These are phyloP conservation scores for Bryopsis sp. DNA, from an alignment of 139 green algal genomes.

Conservation along the genomic window DNA sequence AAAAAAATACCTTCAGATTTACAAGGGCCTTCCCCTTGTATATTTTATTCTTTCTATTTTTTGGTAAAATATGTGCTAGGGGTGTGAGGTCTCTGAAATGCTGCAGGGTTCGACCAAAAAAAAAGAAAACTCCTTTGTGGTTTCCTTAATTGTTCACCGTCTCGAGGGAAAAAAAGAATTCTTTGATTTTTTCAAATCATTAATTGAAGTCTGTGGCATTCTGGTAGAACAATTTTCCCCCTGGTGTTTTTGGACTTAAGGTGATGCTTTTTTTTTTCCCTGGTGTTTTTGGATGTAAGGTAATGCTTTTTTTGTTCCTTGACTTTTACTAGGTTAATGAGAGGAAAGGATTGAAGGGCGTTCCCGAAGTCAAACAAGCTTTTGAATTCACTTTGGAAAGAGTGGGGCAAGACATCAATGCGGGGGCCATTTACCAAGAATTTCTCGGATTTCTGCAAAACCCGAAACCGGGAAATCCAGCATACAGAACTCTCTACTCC, in stretches of 20 bases:
- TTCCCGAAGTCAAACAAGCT: conserved; percentile 57
- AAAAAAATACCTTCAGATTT: too few species aligned
- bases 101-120: too few species aligned
- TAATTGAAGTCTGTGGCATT: too few species aligned
- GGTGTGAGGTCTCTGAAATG: too few species aligned
- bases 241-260: too few species aligned
- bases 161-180: too few species aligned
- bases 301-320: conserved; percentile 15
- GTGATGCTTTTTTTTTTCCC: too few species aligned
- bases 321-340: conserved; percentile 52
- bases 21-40: too few species aligned
- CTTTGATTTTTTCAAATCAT: too few species aligned
- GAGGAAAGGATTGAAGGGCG: conserved; percentile 33
- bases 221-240: too few species aligned
- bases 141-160: too few species aligned
- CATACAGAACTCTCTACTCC: conserved; percentile 52
- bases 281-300: not conserved
- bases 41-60: not conserved
- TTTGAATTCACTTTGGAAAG: conserved; percentile 82
- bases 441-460: conserved; percentile 64
- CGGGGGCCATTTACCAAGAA: conserved; percentile 73
- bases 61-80: not conserved
- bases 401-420: conserved; percentile 56
- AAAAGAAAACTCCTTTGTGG: too few species aligned
- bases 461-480: conserved; percentile 44